phyloP scores from a whole-genome alignment of 495 filamentous ascomycete genomes.

The Xylaria castorea region DNA sequence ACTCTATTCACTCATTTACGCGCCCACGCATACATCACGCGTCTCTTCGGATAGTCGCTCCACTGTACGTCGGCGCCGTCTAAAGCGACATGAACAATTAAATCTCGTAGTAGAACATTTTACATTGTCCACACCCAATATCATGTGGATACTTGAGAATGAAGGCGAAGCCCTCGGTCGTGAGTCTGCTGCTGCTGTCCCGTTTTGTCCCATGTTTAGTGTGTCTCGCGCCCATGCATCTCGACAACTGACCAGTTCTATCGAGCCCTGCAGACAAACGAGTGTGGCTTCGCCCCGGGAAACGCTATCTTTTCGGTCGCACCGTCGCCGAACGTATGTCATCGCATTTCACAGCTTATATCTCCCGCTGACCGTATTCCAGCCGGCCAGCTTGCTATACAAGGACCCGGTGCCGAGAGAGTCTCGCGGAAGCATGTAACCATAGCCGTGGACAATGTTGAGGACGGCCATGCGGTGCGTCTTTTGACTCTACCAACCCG shows the following conservation, averaged over 20 bases:
- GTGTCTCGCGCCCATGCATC: background rate
- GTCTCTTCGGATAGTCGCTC: background rate
- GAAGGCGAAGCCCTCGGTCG: conserved; percentile 60
- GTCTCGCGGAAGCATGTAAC: conserved; percentile 91
- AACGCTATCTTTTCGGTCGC: conserved; percentile 80
- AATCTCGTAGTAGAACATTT: background rate
- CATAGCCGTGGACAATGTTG: conserved; percentile 71
- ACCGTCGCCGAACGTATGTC: conserved; percentile 57
- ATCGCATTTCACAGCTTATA: background rate
- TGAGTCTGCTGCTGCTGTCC: conserved; percentile 33
- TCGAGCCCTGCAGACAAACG: conserved; percentile 61
- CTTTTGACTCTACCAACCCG: background rate
- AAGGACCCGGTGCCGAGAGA: conserved; percentile 60
- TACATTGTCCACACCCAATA: background rate
- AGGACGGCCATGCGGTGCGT: conserved; percentile 73
- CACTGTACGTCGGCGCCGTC: background rate
- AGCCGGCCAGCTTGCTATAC: conserved; percentile 67
- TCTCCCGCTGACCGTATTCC: conserved; percentile 30
- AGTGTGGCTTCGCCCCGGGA: conserved; percentile 83
- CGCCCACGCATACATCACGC: background rate
- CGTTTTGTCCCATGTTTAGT: conserved; percentile 4
- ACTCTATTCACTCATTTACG: conserved; percentile 10
- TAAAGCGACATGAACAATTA: conserved; percentile 3
- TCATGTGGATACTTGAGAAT: conserved; percentile 68
- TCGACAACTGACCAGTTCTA: conserved; percentile 1